Percentiles rank a stretch among this genome's conserved stretches.
These are phyloP conservation scores for Lactifluus piperatus DNA, from an alignment of 768 basidiomycete species.

Conservation along the genomic window DNA sequence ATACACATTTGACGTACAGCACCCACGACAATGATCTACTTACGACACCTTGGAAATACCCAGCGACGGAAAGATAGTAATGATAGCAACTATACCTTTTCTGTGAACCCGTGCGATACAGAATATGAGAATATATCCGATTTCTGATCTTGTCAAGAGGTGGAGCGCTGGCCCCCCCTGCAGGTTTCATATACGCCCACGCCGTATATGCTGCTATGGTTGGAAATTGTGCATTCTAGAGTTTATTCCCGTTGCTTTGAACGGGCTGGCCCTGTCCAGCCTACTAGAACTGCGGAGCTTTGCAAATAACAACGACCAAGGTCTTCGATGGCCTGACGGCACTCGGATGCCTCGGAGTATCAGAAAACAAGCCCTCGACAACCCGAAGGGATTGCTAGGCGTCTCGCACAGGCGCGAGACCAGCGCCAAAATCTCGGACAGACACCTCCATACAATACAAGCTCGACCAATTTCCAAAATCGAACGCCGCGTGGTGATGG, in stretches of 20 bases:
- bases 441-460: neutral
- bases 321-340: neutral
- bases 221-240: neutral
- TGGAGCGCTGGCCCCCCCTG: neutral
- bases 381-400: neutral
- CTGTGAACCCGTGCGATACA: no score
- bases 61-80: neutral
- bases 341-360: neutral
- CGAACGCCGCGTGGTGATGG: neutral
- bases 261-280: no score
- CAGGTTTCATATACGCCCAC: neutral
- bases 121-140: neutral
- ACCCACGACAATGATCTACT: neutral
- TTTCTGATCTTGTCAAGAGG: neutral
- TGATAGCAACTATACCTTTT: neutral
- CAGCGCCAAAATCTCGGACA: neutral
- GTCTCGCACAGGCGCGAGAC: neutral
- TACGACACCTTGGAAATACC: neutral
- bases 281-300: neutral
- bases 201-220: neutral
- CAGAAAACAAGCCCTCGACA: no score
- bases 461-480: neutral
- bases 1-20: neutral
- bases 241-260: no score
- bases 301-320: neutral